phyloP scores from a whole-genome alignment of 345 rosid species.

The Salix caprea region DNA sequence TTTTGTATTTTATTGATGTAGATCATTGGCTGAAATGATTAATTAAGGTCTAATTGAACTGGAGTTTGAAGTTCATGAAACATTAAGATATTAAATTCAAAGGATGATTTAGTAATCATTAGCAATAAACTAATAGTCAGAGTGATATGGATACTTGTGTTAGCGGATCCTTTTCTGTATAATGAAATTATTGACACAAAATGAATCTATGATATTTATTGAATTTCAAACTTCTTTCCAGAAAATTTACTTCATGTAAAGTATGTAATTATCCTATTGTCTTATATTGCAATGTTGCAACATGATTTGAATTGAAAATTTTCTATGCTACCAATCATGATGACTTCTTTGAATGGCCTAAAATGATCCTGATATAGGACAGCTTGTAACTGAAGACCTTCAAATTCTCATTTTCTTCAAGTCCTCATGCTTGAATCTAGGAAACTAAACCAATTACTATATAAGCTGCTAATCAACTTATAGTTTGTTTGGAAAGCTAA shows the following conservation, averaged over 20 bases:
- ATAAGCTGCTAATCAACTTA: too few species aligned
- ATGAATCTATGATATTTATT: too few species aligned
- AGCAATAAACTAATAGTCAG: too few species aligned
- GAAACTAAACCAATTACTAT: not conserved
- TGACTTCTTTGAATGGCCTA: not conserved
- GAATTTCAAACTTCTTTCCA: not conserved
- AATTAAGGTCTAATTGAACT: not conserved
- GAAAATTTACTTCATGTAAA: not conserved
- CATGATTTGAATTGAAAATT: too few species aligned
- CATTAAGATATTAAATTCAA: not conserved
- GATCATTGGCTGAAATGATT: not conserved
- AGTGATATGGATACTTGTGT: too few species aligned
- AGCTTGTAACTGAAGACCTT: not conserved
- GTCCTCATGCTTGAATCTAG: not conserved
- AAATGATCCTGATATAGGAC: not conserved
- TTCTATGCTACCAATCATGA: not conserved
- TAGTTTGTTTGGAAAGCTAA: too few species aligned
- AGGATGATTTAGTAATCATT: too few species aligned
- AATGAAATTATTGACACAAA: too few species aligned
- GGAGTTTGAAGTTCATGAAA: not conserved
- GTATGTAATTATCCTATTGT: not conserved
- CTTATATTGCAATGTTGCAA: not conserved
- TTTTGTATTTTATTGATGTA: not conserved
- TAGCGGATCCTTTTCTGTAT: too few species aligned
- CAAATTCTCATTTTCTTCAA: not conserved